phyloP scores from a whole-genome alignment of 2,329 filamentous ascomycete genomes.

The Leptographium flavum region DNA sequence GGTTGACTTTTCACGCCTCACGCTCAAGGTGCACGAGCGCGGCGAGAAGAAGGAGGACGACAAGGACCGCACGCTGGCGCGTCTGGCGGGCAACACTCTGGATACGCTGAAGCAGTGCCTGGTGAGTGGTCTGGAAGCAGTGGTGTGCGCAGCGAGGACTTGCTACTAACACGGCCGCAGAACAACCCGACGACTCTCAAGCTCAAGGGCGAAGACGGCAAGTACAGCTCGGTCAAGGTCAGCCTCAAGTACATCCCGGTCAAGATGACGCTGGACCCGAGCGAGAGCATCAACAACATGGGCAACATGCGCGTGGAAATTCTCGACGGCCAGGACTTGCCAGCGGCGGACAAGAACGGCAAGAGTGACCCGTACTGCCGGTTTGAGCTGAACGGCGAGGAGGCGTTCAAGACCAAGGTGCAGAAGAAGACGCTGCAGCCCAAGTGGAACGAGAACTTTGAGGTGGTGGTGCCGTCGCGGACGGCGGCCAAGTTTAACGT shows the following conservation, averaged over 20 bases:
- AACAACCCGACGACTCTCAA: constrained; percentile 80
- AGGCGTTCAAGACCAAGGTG: constrained; percentile 87
- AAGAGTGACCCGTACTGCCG: constrained; percentile 96
- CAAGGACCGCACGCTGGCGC: constrained; percentile 59
- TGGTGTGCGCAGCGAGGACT: neutral
- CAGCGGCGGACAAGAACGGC: constrained; percentile 86
- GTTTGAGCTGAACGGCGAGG: constrained; percentile 77
- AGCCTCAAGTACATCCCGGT: constrained; percentile 91
- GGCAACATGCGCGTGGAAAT: constrained; percentile 89
- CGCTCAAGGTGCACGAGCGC: constrained; percentile 72
- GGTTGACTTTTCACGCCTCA: constrained; percentile 90
- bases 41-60: constrained; percentile 57
- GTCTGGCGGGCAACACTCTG: constrained; percentile 70
- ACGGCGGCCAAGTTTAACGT: constrained; percentile 73
- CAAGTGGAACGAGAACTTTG: constrained; percentile 93
- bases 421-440: constrained; percentile 95
- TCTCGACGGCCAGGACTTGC: constrained; percentile 73
- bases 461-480: constrained; percentile 66
- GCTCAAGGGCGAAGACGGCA: constrained; percentile 65
- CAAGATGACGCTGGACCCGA: constrained; percentile 84
- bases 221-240: constrained; percentile 67
- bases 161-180: constrained; percentile 22
- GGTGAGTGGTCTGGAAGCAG: constrained; percentile 32
- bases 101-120: constrained; percentile 79
- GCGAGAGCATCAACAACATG: constrained; percentile 98